A percentile compares a stretch with the other conserved stretches of the same genome.
phyloP scores from a whole-genome alignment of 192 early-diverging fungal genomes.

The Backusella morwellensis region DNA sequence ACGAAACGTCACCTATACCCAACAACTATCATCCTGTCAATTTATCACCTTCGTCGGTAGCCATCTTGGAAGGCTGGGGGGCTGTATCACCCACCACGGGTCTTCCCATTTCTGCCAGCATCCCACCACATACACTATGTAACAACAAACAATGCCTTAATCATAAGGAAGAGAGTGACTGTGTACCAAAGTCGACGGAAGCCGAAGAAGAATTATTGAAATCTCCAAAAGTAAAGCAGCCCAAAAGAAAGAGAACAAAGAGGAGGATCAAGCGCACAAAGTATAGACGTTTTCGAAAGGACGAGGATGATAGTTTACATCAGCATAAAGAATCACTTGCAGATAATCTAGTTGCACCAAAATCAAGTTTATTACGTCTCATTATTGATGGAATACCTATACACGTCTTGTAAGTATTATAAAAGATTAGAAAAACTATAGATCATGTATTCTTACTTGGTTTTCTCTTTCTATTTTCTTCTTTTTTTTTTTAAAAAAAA shows the following conservation, averaged over 20 bases:
- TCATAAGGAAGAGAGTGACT: neutral
- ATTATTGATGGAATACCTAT: constrained; percentile 56
- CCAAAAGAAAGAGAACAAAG: neutral
- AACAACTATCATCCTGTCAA: neutral
- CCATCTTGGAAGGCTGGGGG: constrained; percentile 17
- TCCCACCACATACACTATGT: constrained; percentile 20
- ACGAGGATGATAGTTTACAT: constrained; percentile 1
- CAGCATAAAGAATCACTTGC: neutral
- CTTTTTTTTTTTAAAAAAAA: neutral
- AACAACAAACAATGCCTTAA: neutral
- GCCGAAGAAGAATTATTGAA: neutral
- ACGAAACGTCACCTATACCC: neutral
- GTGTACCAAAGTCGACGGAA: neutral
- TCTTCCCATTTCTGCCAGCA: constrained; percentile 17
- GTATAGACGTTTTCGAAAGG: neutral
- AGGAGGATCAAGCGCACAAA: neutral
- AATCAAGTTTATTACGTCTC: constrained; percentile 44
- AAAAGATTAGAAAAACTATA: neutral
- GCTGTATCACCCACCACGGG: constrained; percentile 22
- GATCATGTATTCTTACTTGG: neutral
- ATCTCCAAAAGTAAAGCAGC: neutral
- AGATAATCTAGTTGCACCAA: constrained; percentile 27
- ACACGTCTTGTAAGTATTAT: constrained; percentile 51
- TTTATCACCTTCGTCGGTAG: constrained; percentile 11
- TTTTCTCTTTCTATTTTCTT: neutral